Base-by-base conservation (phyloP, 179 eudicot species). In the Camellia oleifera region DNA sequence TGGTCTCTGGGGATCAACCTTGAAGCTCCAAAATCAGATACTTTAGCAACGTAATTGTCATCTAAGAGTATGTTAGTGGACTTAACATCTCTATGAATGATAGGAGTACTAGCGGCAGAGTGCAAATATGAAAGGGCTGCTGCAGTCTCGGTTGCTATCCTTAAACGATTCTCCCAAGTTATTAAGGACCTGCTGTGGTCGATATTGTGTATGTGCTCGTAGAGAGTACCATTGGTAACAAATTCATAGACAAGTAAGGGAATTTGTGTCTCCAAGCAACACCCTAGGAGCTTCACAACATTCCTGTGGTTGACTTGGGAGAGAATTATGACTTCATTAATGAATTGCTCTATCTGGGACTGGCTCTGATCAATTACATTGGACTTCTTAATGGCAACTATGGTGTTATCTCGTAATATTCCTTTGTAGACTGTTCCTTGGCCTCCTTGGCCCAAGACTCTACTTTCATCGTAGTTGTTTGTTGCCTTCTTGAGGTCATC, bases 371-470 rank as follows among this genome's bases (percentile, higher is more conserved):
- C 52, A 4, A 48, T 53, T 68, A 66, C 12, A 62, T 44, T 66
- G 2, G 83, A 74, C 44, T 69, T 81, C 69, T 81, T 81, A 0
- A 81, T 68, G 4, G 83, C 83, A 57, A 81, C 79, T 4, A 4
- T 53, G 17, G 2, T 61, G 14, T 81, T 48, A 48, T 77, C 62
- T 1, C 56, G 72, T 40, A 80, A 10, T 2, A 46, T 52, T 18
- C 88, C 88, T 62, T 72, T 83, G 61, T 78, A 86, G 0, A 86
- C 86, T 40, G 72, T 70, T 6, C 86, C 88, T 68, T 48, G 79
- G 3, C 84, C 86, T 17, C 85, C 88, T 23, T 48, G 61, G 0
- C 88, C 88, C 3, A 84, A 40, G 13, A 83, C 69, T 3, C 64
- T 79, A 4, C 8, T 44, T 1, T 86, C 78, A 40, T 65, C 50